Percentiles rank a stretch among this genome's conserved stretches.
phyloP scores from a whole-genome alignment of 495 filamentous ascomycete species.

The Glonium stellatum region DNA sequence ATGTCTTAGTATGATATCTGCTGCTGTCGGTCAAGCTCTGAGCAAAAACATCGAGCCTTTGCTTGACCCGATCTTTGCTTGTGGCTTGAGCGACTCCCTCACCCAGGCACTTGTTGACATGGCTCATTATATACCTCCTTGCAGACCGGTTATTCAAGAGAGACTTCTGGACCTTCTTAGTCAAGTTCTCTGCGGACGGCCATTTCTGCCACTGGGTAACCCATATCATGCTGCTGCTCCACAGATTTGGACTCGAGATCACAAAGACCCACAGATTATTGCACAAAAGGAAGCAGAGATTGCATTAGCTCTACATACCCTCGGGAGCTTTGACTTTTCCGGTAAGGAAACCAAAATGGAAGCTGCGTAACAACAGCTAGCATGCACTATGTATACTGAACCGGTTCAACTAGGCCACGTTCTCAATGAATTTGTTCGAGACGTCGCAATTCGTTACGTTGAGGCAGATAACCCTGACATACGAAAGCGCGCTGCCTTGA shows the following conservation, averaged over 20 bases:
- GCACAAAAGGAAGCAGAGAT: conserved; percentile 81
- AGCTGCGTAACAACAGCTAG: conserved; percentile 18
- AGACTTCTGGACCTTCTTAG: conserved; percentile 91
- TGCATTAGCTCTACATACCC: conserved; percentile 81
- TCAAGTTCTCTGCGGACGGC: conserved; percentile 81
- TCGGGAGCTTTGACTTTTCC: conserved; percentile 94
- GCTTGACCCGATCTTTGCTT: conserved; percentile 93
- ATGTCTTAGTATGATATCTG: conserved; percentile 92
- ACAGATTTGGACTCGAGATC: conserved; percentile 70
- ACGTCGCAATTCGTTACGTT: conserved; percentile 96
- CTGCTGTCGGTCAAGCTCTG: conserved; percentile 89
- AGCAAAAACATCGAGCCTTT: conserved; percentile 97
- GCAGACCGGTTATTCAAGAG: conserved; percentile 87
- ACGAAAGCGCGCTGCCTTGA: conserved; percentile 87
- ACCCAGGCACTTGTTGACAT: conserved; percentile 95
- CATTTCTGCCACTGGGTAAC: conserved; percentile 85
- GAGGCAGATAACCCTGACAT: conserved; percentile 92
- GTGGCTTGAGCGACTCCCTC: conserved; percentile 82
- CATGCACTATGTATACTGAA: conserved; percentile 20
- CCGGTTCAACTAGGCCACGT: conserved; percentile 54
- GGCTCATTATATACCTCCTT: conserved; percentile 95
- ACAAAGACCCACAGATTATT: conserved; percentile 62
- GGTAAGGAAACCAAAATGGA: conserved; percentile 34
- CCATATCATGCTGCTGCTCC: conserved; percentile 64
- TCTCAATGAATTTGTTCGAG: conserved; percentile 94